Conservation (phyloP, 129 eudicot species). For the Saposhnikovia divaricata region DNA sequence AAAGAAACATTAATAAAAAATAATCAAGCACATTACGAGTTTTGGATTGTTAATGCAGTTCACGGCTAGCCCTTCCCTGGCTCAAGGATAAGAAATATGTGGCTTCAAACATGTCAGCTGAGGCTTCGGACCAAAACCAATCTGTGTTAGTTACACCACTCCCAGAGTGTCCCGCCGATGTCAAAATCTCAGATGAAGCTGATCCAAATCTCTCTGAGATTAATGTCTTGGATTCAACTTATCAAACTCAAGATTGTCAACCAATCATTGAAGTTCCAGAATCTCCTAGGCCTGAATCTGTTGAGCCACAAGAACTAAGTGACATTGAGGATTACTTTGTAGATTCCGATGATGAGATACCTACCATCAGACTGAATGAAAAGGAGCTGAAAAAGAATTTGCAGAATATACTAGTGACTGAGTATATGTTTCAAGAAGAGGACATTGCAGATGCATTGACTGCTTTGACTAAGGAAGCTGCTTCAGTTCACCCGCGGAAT, state of each 20-base stretch:
- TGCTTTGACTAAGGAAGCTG: slow-evolving; percentile 5
- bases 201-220: neutral
- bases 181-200: neutral
- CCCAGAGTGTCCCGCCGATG: neutral
- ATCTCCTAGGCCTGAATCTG: slow-evolving; percentile 8
- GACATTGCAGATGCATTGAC: slow-evolving; percentile 11
- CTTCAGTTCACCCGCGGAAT: slow-evolving; percentile 2
- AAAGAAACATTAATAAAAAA: neutral
- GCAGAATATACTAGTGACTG: neutral
- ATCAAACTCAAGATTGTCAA: slow-evolving; percentile 5
- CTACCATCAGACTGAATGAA: slow-evolving; percentile 1
- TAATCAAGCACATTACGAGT: neutral
- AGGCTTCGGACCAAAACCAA: neutral
- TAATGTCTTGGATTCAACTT: neutral
- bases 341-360: slow-evolving; percentile 16
- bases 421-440: neutral
- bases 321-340: slow-evolving; percentile 34
- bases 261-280: slow-evolving; percentile 17
- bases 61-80: slow-evolving; percentile 9
- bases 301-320: neutral
- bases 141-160: neutral
- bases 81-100: neutral
- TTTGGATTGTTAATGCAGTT: neutral
- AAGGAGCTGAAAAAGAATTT: slow-evolving; percentile 1
- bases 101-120: neutral